Conservation (phyloP, 139 green algal genomes). For the Picochlorum sp. region DNA sequence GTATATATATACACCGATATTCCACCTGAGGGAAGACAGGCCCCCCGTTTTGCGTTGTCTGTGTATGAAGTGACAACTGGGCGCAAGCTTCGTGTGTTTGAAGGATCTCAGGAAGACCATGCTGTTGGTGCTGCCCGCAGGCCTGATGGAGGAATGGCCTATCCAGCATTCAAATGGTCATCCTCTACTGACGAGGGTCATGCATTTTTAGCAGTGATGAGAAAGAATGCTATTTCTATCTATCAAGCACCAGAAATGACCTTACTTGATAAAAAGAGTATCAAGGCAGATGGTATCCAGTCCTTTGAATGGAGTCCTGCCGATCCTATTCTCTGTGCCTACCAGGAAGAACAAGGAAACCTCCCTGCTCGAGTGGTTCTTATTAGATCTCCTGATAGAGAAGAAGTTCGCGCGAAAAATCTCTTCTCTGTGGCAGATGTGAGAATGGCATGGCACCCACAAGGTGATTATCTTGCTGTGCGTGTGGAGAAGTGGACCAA, state of each 20-base stretch:
- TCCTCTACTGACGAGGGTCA: constrained; percentile 42
- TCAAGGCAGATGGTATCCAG: constrained; percentile 81
- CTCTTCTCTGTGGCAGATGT: constrained; percentile 83
- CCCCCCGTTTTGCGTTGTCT: constrained; percentile 36
- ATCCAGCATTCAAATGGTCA: constrained; percentile 91
- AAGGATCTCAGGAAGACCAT: constrained; percentile 68
- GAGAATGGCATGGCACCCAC: constrained; percentile 87
- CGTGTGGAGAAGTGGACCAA: constrained; percentile 96
- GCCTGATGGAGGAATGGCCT: constrained; percentile 52
- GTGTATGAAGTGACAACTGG: constrained; percentile 71
- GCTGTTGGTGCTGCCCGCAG: constrained; percentile 48
- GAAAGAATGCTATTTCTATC: constrained; percentile 63
- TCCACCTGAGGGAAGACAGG: constrained; percentile 7
- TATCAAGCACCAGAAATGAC: constrained; percentile 78
- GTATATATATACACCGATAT: constrained; percentile 64
- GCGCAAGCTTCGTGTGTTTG: constrained; percentile 54
- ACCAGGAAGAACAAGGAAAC: constrained; percentile 80
- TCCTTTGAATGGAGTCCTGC: constrained; percentile 83
- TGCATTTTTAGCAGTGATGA: constrained; percentile 70
- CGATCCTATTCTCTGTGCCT: constrained; percentile 76
- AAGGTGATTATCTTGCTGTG: constrained; percentile 93
- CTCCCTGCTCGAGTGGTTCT: constrained; percentile 72
- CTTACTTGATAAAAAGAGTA: constrained; percentile 86
- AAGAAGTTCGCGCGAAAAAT: constrained; percentile 92
- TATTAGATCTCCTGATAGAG: constrained; percentile 61